Conservation (phyloP, 2,329 filamentous ascomycete species). For the Ophiostoma himal-ulmi region DNA sequence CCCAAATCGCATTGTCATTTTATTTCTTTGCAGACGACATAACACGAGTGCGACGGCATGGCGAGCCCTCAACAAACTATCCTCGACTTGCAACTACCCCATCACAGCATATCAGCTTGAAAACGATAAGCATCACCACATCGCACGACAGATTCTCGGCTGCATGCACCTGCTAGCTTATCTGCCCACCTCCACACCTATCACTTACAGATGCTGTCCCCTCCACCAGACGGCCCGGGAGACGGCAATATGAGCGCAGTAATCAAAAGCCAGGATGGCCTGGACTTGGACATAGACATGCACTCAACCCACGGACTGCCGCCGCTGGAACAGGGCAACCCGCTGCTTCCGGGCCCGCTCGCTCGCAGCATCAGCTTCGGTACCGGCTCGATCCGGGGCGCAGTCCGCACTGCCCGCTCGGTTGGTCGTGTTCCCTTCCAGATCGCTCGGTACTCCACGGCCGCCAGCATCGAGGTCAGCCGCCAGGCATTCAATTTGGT, state of each 20-base stretch:
- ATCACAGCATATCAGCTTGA: not conserved
- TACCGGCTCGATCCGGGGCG: constrained; percentile 54
- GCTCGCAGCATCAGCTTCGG: constrained; percentile 56
- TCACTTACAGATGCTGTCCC: not conserved
- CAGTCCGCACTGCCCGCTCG: constrained; percentile 48
- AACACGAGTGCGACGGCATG: not conserved
- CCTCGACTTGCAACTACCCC: not conserved
- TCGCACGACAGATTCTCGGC: not conserved
- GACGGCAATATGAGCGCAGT: not conserved
- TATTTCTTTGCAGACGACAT: not conserved
- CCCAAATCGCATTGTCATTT: not conserved
- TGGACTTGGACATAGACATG: not conserved
- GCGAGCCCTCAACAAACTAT: not conserved
- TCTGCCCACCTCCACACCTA: not conserved
- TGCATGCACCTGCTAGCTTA: not conserved
- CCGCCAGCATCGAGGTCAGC: constrained; percentile 53
- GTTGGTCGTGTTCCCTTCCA: constrained; percentile 48
- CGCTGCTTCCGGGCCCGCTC: constrained; percentile 50
- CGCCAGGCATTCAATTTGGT: constrained; percentile 51
- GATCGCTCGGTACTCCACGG: constrained; percentile 50
- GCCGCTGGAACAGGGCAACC: constrained; percentile 21
- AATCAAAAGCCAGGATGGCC: not conserved
- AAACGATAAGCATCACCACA: not conserved
- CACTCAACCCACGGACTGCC: constrained; percentile 16
- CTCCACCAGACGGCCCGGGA: not conserved